Conservation (phyloP, 2,329 filamentous ascomycete genomes). For the Xylaria sp. region DNA sequence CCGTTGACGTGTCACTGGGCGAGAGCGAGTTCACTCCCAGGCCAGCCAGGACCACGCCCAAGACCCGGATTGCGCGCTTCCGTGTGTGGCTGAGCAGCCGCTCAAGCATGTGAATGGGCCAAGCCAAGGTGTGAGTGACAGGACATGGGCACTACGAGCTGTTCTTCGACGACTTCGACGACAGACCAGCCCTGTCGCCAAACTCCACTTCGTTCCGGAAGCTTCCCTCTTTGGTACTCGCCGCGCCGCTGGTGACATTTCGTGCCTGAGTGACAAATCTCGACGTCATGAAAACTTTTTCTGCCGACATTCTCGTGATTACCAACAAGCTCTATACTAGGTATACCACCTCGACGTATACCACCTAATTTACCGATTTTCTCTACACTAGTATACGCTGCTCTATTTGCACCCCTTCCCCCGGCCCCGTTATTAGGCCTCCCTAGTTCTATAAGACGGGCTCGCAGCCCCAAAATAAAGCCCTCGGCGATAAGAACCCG, state of each 20-base stretch:
- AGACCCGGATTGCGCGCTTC: slow-evolving; percentile 22
- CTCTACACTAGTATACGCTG: neutral
- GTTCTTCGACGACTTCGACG: neutral
- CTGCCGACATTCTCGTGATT: neutral
- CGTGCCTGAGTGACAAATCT: slow-evolving; percentile 21
- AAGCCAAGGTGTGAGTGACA: slow-evolving; percentile 13
- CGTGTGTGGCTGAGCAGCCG: slow-evolving; percentile 20
- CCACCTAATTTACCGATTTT: neutral
- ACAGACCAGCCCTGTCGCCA: slow-evolving; percentile 20
- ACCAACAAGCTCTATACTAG: too few species aligned
- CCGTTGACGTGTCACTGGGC: slow-evolving; percentile 39
- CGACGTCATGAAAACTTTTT: slow-evolving; percentile 23
- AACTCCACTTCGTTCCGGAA: slow-evolving; percentile 41
- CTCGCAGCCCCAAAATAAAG: slow-evolving; percentile 1
- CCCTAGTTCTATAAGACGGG: slow-evolving; percentile 2
- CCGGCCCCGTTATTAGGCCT: slow-evolving; percentile 14
- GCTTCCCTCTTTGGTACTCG: slow-evolving; percentile 33
- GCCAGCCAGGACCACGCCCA: slow-evolving; percentile 20
- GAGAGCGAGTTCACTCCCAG: neutral
- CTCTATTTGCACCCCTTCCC: slow-evolving; percentile 13
- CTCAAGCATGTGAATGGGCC: slow-evolving; percentile 16
- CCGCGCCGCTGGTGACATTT: slow-evolving; percentile 23
- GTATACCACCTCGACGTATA: too few species aligned
- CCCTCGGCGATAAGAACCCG: slow-evolving; percentile 16
- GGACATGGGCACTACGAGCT: slow-evolving; percentile 15